phyloP scores from a whole-genome alignment of 352 stramenopile species.

The Pythium phragmiticola region DNA sequence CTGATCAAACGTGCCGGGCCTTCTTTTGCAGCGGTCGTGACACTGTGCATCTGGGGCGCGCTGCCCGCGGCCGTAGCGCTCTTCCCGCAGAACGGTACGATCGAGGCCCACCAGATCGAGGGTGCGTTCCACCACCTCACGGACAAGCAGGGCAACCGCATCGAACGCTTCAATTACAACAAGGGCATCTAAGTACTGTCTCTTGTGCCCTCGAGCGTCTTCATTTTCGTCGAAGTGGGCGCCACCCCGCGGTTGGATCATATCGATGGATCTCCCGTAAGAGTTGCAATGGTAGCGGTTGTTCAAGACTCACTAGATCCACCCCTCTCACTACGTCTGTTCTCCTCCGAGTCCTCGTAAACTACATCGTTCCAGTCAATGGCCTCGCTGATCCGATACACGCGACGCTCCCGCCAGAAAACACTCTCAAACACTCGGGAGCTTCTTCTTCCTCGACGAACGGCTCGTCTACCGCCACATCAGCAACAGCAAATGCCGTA shows the following conservation, averaged over 20 bases:
- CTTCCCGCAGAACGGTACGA: constrained; percentile 78
- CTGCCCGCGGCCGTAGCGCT: constrained; percentile 77
- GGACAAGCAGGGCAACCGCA: constrained; percentile 53
- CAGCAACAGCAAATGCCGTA: constrained; percentile 5
- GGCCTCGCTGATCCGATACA: neutral
- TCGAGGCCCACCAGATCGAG: constrained; percentile 61
- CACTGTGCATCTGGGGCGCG: constrained; percentile 74
- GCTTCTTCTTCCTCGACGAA: neutral
- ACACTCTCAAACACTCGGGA: neutral
- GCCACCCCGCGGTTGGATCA: too few species aligned
- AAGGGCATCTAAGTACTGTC: constrained; percentile 62
- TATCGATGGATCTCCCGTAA: neutral
- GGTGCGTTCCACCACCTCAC: constrained; percentile 58
- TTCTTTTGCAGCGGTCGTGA: constrained; percentile 45
- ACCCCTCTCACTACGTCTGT: neutral
- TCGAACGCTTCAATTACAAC: constrained; percentile 77
- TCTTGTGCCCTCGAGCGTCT: neutral
- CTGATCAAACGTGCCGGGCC: neutral
- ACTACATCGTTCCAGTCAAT: neutral
- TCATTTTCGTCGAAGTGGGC: too few species aligned
- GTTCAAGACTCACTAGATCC: neutral
- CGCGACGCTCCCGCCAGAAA: neutral
- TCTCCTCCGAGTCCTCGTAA: constrained; percentile 7
- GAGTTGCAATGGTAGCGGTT: constrained; percentile 8
- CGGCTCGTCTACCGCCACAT: neutral